These are phyloP conservation scores for Rhododendron vialii DNA, from an alignment of 148 eudicot species.

Conservation along the genomic window DNA sequence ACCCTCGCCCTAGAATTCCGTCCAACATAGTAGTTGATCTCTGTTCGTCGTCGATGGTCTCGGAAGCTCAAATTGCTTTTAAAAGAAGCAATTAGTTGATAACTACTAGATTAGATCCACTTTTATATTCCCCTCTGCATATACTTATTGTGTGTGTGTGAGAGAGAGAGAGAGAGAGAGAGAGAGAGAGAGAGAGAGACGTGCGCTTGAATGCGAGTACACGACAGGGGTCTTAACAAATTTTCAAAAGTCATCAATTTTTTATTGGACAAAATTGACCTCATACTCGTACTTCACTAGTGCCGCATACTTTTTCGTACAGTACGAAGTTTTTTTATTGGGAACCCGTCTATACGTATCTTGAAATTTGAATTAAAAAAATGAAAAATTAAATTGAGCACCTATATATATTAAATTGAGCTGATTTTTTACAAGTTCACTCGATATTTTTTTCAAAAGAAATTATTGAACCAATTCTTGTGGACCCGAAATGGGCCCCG, in stretches of 20 bases:
- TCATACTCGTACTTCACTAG: background rate
- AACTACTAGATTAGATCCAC: background rate
- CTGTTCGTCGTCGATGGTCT: background rate
- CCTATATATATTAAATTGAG: no score
- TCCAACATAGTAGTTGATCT: conserved; percentile 48
- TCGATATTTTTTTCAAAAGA: no score
- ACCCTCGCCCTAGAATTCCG: conserved; percentile 57
- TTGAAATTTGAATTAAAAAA: no score
- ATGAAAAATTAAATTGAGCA: no score
- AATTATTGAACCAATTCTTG: no score
- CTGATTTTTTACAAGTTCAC: no score
- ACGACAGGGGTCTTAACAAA: background rate
- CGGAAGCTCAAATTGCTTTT: background rate
- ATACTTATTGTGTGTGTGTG: background rate
- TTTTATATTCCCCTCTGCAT: background rate
- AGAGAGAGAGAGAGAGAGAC: background rate
- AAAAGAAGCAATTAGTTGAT: background rate
- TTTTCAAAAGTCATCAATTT: background rate
- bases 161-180: background rate
- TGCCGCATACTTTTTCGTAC: no score
- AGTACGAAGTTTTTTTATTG: no score
- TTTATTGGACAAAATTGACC: background rate
- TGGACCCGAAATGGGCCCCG: no score
- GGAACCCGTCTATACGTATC: no score
- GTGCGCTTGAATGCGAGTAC: background rate